These are phyloP conservation scores for Durotheca rogersii DNA, from an alignment of 495 filamentous ascomycete species.

Conservation along the genomic window DNA sequence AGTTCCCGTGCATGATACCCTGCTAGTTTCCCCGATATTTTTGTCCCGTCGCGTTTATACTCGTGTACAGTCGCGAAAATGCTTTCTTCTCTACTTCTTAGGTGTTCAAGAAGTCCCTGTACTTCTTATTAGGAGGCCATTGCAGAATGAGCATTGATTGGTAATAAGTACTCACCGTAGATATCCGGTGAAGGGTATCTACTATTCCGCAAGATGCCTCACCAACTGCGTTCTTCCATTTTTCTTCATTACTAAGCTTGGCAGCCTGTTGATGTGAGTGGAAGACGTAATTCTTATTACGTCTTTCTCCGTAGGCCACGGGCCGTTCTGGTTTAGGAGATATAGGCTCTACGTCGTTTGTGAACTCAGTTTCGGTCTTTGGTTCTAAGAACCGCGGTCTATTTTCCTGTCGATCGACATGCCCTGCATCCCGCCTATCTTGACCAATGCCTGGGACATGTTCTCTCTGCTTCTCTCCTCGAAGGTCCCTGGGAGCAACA, in stretches of 20 bases:
- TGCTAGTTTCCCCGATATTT: slow-evolving; percentile 7
- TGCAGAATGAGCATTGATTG: neutral
- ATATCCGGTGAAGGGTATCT: slow-evolving; percentile 23
- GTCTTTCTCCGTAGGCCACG: neutral
- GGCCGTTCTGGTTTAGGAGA: neutral
- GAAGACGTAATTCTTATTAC: neutral
- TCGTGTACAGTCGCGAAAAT: slow-evolving; percentile 16
- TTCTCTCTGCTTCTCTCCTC: slow-evolving; percentile 2
- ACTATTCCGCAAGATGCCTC: slow-evolving; percentile 16
- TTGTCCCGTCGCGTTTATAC: slow-evolving; percentile 21
- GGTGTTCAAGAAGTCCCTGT: slow-evolving; percentile 21
- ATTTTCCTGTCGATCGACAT: neutral
- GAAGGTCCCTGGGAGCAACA: slow-evolving; percentile 12
- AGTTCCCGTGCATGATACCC: slow-evolving; percentile 13
- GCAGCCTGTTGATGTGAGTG: neutral
- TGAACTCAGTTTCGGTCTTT: neutral
- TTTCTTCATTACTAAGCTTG: slow-evolving; percentile 3
- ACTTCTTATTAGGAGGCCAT: neutral
- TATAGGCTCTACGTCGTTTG: neutral
- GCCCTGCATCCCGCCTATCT: neutral
- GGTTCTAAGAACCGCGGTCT: neutral
- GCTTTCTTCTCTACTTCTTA: slow-evolving; percentile 21
- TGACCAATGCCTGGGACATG: neutral
- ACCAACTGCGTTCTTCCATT: slow-evolving; percentile 22
- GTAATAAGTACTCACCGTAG: slow-evolving; percentile 7